Evolutionary conservation across 352 stramenopile species (phyloP), one percentile per base, ranked within the genome.

Genomic region (Phytophthora nicotianae): DNA sequence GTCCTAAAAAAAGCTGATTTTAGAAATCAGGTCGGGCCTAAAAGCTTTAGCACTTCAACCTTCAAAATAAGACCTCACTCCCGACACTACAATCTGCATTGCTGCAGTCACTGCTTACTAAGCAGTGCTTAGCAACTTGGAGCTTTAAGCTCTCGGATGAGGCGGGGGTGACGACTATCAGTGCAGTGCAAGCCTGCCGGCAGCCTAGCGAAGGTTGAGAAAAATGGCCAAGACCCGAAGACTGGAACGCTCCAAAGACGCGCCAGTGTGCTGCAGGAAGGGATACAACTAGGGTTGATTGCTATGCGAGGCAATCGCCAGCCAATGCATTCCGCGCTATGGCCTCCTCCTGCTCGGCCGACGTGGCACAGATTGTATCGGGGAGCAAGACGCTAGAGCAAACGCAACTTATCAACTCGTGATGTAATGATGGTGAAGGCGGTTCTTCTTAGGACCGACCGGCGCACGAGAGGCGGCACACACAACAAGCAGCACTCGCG

Each of bases 351-450:
- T 19, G 17, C n/a, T 13, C 26, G 9, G 27, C 14, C 29, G n/a
- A 16, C 16, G 16, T 46, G 37, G 13, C 2, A 21, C 14, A 38
- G 8, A n/a, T 40, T 17, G 5, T 5, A 20, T 29, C 16, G 13
- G 11, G 26, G 37, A 58, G 17, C 50, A 49, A 49, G 17, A 50
- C 51, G 38, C 17, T n/a, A 20, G 17, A 62, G 20, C 45, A 24
- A 46, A 53, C 20, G 50, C 32, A 27, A 14, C 38, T n/a, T 42
- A 47, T 52, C 37, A 65, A 58, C 47, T 52, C 48, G 23, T 24
- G 33, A 61, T 42, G 32, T 66, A 61, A 57, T 58, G 51, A 67
- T 67, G 58, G 32, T 61, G 46, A 45, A 54, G 14, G 32, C n/a
- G 32, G 43, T 49, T 64, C 55, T 56, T 42, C 26, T 57, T 64